phyloP scores from a whole-genome alignment of 192 early-diverging fungal genomes.

The Gonapodya prolifera region DNA sequence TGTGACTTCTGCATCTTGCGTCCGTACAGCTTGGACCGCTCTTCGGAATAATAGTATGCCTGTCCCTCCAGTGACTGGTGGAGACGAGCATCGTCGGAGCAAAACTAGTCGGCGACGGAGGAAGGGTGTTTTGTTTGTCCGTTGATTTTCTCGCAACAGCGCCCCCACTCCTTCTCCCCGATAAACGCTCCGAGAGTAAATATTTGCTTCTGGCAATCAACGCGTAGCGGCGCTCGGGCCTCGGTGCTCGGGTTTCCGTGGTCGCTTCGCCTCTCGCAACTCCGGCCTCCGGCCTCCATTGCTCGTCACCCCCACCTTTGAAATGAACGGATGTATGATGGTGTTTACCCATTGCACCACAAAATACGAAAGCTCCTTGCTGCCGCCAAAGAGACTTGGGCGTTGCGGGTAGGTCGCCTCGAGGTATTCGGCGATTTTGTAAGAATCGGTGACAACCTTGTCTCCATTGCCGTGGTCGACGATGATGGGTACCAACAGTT shows the following conservation, averaged over 20 bases:
- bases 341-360: slow-evolving; percentile 21
- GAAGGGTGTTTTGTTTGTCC: not conserved
- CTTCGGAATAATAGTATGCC: not conserved
- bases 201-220: too few species aligned
- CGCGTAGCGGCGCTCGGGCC: too few species aligned
- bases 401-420: slow-evolving; percentile 39
- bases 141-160: not conserved
- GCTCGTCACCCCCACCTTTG: slow-evolving; percentile 18
- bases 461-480: not conserved
- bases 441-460: slow-evolving; percentile 28
- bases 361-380: slow-evolving; percentile 23
- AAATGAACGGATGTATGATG: slow-evolving; percentile 16
- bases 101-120: not conserved
- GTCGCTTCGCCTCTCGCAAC: not conserved
- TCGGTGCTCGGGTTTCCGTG: too few species aligned
- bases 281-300: not conserved
- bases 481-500: slow-evolving; percentile 1
- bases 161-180: not conserved
- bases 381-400: slow-evolving; percentile 24
- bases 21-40: slow-evolving; percentile 2
- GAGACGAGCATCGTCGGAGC: slow-evolving; percentile 1
- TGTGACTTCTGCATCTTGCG: not conserved
- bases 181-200: too few species aligned
- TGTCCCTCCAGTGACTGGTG: not conserved
- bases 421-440: slow-evolving; percentile 40